Evolutionary conservation across 495 filamentous ascomycete genomes (phyloP).

Genomic region (Penicillium diatomitis): DNA sequence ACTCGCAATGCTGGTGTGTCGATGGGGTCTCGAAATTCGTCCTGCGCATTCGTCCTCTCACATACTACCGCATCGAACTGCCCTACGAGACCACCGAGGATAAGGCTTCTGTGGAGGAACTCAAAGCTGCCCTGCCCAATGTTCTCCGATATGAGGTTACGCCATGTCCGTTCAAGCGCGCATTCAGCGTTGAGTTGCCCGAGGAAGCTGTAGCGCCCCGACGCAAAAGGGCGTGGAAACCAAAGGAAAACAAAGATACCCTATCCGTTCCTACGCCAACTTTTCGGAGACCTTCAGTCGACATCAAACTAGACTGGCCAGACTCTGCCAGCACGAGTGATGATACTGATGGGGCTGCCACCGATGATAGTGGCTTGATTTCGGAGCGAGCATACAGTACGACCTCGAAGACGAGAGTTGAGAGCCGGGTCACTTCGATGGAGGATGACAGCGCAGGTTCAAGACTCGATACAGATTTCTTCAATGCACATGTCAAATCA

Average conservation of each 20-base stretch:
- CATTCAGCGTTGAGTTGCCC: slow-evolving; percentile 67
- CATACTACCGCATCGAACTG: slow-evolving; percentile 84
- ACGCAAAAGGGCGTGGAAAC: slow-evolving; percentile 62
- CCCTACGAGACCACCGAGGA: slow-evolving; percentile 55
- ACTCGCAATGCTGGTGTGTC: slow-evolving; percentile 87
- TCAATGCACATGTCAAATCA: too few species aligned
- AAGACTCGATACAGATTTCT: too few species aligned
- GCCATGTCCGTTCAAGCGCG: slow-evolving; percentile 71
- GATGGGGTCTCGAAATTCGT: slow-evolving; percentile 78
- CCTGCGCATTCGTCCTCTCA: slow-evolving; percentile 64
- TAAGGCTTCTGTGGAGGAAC: slow-evolving; percentile 44
- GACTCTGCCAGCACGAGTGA: slow-evolving; percentile 26
- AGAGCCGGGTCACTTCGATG: too few species aligned
- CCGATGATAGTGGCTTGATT: slow-evolving; percentile 28
- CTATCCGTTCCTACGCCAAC: slow-evolving; percentile 10
- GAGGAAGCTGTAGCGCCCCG: slow-evolving; percentile 56
- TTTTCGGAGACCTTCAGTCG: slow-evolving; percentile 2
- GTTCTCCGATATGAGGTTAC: slow-evolving; percentile 81
- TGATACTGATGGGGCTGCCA: slow-evolving; percentile 31
- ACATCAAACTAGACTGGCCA: slow-evolving; percentile 11
- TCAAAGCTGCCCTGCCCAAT: slow-evolving; percentile 60
- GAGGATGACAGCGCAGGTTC: too few species aligned
- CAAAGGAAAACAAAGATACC: slow-evolving; percentile 44
- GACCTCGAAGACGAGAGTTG: slow-evolving; percentile 11
- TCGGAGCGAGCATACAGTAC: slow-evolving; percentile 19